Evolutionary conservation across 108 stramenopile genomes (phyloP), one percentile per base, ranked within the genome.

Genomic region (Cyclostephanos tholiformis): DNA sequence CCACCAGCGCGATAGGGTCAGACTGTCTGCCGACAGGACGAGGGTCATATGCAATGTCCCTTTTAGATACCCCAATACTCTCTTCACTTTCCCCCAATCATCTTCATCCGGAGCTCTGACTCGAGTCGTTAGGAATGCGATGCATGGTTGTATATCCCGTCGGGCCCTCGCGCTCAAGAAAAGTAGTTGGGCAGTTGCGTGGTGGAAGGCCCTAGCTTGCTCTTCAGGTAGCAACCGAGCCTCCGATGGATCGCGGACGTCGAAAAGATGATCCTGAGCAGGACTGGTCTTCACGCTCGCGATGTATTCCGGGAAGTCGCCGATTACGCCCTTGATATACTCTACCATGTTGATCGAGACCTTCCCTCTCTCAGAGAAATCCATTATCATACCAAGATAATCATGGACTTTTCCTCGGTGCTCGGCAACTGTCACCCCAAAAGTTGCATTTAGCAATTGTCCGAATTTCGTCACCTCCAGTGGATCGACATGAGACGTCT

Each of bases 371-470:
- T 56, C 36, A 36, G 41, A 17, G 22, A 59, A 87, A 60, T 79
- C 74, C 27, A 84, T 8, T 7, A 43, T 43, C 81, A 84, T 86
- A 14, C 79, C 86, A 9, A 86, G 69, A n/a, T n/a, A n/a, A n/a
- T n/a, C n/a, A n/a, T n/a, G n/a, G n/a, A n/a, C n/a, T n/a, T n/a
- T n/a, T n/a, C 84, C 84, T 56, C 65, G 32, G 56, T 29, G 49
- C 29, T 71, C 57, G 2, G 36, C 29, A 26, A 67, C 12, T 3
- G 20, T 57, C 12, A 25, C 23, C 2, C 56, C 56, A 23, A 25
- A 57, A 6, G 26, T 67, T 27, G 50, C 25, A 2, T 26, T 57
- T 2, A 67, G 14, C 17, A 29, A 27, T 19, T n/a, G 7, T 12
- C 20, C 12, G 3, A 57, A 12, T 4, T 57, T 26, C 12, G 56